Percentiles rank a stretch among this genome's conserved stretches.
Conservation (phyloP, 148 eudicot species). For the Amaranthus palmeri region DNA sequence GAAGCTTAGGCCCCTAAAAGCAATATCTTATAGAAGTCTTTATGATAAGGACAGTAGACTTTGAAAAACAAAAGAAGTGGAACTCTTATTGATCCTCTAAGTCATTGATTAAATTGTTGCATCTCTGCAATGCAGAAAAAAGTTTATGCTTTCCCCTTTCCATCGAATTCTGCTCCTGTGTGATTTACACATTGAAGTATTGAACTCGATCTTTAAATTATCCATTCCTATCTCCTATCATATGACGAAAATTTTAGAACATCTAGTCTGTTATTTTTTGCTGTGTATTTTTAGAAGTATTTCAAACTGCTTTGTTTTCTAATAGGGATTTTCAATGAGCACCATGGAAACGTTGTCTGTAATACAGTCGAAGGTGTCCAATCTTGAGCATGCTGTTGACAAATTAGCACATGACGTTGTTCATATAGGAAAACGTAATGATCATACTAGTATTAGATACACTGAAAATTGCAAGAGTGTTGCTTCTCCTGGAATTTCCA, state of each 20-base stretch:
- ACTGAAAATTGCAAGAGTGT: slow-evolving; percentile 39
- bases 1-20: too few species aligned
- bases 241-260: not conserved
- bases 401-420: slow-evolving; percentile 46
- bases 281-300: not conserved
- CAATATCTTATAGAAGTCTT: too few species aligned
- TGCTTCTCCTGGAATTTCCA: slow-evolving; percentile 61
- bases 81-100: not conserved
- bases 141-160: not conserved
- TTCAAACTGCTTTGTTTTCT: slow-evolving; percentile 9
- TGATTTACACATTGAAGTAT: not conserved
- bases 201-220: too few species aligned
- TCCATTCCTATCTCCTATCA: not conserved
- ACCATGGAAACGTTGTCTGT: slow-evolving; percentile 57
- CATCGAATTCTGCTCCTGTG: not conserved
- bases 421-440: slow-evolving; percentile 37
- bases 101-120: not conserved
- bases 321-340: slow-evolving; percentile 55
- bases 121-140: not conserved
- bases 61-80: not conserved
- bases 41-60: not conserved
- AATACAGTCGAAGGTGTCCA: slow-evolving; percentile 64
- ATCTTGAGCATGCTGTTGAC: slow-evolving; percentile 60
- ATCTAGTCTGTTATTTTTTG: not conserved
- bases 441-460: slow-evolving; percentile 33